phyloP scores from a whole-genome alignment of 179 eudicot species.

The Actinidia chinensis region DNA sequence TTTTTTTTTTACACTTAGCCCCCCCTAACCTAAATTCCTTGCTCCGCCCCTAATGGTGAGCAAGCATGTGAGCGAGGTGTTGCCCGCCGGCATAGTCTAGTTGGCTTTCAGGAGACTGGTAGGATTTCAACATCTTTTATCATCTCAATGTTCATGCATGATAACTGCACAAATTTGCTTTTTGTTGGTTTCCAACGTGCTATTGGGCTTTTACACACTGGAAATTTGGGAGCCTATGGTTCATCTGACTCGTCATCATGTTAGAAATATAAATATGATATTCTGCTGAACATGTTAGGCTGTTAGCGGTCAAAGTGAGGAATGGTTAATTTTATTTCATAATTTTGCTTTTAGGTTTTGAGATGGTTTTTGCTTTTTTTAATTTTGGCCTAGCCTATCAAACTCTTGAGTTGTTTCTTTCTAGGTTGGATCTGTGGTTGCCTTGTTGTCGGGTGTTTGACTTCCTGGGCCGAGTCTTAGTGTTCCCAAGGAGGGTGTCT shows the following conservation, averaged over 20 bases:
- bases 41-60: no score
- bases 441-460: no score
- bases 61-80: constrained; percentile 29
- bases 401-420: no score
- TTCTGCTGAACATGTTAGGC: neutral
- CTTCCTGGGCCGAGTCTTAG: no score
- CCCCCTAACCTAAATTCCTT: no score
- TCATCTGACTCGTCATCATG: neutral
- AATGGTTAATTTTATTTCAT: neutral
- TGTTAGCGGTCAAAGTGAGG: neutral
- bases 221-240: neutral
- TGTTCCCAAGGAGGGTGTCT: no score
- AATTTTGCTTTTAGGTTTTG: no score
- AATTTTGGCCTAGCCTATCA: no score
- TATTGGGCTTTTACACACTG: neutral
- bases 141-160: neutral
- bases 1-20: no score
- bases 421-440: no score
- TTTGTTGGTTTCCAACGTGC: neutral
- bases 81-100: constrained; percentile 26
- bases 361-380: no score
- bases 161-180: neutral
- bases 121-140: constrained; percentile 9
- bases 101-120: constrained; percentile 59
- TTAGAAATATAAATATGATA: neutral